Conservation (phyloP, 257 asterid species). For the Petrea volubilis region DNA sequence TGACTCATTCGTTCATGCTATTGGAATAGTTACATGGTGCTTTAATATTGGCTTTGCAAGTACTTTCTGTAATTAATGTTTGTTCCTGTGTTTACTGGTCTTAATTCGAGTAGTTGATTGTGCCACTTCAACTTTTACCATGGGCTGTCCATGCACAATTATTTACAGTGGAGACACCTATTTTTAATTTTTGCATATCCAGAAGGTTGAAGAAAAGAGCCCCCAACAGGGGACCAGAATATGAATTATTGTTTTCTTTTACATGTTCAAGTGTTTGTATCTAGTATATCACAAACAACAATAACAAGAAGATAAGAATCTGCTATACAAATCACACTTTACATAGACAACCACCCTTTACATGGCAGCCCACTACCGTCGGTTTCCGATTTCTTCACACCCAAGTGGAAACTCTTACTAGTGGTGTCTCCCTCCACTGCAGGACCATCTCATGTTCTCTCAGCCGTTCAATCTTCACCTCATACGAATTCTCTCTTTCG, state of each 20-base stretch:
- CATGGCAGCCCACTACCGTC: neutral
- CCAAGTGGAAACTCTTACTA: conserved; percentile 76
- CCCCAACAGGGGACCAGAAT: neutral
- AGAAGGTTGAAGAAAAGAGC: neutral
- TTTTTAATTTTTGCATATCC: no score
- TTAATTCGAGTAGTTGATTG: no score
- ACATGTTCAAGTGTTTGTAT: neutral
- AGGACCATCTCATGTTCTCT: conserved; percentile 54
- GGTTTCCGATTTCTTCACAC: conserved; percentile 30
- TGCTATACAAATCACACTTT: neutral
- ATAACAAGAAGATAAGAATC: neutral
- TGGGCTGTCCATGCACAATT: neutral
- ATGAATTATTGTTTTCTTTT: neutral
- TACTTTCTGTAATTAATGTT: neutral
- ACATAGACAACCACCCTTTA: neutral
- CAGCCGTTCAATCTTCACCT: conserved; percentile 33
- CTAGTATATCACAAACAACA: neutral
- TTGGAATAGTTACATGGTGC: neutral
- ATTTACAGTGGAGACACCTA: no score
- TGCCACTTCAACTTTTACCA: no score
- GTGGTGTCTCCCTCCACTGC: conserved; percentile 57
- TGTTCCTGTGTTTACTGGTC: neutral
- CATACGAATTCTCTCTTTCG: conserved; percentile 40
- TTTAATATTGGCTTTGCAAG: neutral
- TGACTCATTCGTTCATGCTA: neutral